Conservation (phyloP, 352 stramenopile species). For the Phytophthora litchii region DNA sequence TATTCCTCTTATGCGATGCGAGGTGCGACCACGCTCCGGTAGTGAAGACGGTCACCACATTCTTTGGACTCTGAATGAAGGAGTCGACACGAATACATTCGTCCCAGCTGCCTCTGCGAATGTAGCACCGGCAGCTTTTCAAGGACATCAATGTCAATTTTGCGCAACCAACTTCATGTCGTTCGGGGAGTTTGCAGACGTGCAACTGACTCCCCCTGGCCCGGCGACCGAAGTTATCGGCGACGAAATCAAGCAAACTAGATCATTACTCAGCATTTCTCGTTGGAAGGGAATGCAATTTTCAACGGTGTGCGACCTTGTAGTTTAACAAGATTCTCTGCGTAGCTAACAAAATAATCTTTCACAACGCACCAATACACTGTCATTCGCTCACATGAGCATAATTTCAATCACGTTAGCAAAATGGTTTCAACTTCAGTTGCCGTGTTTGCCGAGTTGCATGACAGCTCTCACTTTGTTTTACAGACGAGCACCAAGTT, state of each 20-base stretch:
- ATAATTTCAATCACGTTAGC: no score
- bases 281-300: slow-evolving; percentile 35
- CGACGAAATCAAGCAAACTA: slow-evolving; percentile 5
- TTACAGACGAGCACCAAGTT: slow-evolving; percentile 13
- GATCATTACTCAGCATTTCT: slow-evolving; percentile 20
- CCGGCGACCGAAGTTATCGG: slow-evolving; percentile 23
- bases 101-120: slow-evolving; percentile 11
- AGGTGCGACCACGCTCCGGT: slow-evolving; percentile 1
- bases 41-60: slow-evolving; percentile 1
- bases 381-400: neutral
- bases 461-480: slow-evolving; percentile 1
- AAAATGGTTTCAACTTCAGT: neutral
- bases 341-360: slow-evolving; percentile 24
- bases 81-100: slow-evolving; percentile 17
- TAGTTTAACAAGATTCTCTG: slow-evolving; percentile 12
- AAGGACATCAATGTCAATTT: slow-evolving; percentile 5
- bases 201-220: slow-evolving; percentile 26
- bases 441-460: neutral
- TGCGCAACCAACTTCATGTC: slow-evolving; percentile 22
- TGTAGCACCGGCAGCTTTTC: slow-evolving; percentile 13
- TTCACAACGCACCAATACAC: slow-evolving; percentile 12
- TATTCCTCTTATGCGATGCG: slow-evolving; percentile 4
- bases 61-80: slow-evolving; percentile 27
- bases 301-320: neutral
- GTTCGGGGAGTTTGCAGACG: slow-evolving; percentile 29